phyloP scores from a whole-genome alignment of 78 protist genomes.

The Bodo saltans region DNA sequence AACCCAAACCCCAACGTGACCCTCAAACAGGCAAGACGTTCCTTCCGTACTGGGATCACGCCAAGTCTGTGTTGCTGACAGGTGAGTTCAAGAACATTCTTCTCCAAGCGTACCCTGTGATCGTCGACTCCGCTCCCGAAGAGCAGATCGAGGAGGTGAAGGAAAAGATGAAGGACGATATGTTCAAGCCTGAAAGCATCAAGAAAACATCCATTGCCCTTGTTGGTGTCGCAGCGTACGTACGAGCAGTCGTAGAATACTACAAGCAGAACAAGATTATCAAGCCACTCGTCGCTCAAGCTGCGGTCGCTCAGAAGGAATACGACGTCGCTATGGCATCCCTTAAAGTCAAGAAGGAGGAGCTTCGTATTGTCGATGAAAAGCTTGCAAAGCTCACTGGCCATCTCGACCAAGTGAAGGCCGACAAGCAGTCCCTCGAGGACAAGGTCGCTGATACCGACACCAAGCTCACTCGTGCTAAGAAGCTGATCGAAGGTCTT shows the following conservation, averaged over 20 bases:
- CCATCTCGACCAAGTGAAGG: conserved; percentile 9
- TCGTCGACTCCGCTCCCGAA: too few species aligned
- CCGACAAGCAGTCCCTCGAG: conserved; percentile 43
- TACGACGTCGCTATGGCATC: conserved; percentile 24
- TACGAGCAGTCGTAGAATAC: conserved; percentile 12
- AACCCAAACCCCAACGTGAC: not conserved
- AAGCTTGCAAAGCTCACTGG: not conserved
- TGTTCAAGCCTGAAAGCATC: conserved; percentile 28
- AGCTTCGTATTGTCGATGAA: conserved; percentile 17
- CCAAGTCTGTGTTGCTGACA: not conserved
- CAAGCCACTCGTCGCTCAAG: conserved; percentile 44
- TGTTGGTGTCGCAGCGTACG: conserved; percentile 45
- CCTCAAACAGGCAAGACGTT: not conserved
- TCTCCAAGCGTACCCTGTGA: not conserved
- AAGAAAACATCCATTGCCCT: conserved; percentile 43
- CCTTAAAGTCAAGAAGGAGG: conserved; percentile 17
- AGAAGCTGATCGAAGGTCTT: conserved; percentile 49
- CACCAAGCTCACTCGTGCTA: conserved; percentile 64
- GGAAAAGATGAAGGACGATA: conserved; percentile 20
- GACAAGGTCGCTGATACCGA: conserved; percentile 34
- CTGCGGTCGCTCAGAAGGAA: conserved; percentile 37
- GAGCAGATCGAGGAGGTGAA: conserved; percentile 23
- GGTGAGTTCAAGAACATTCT: conserved; percentile 35
- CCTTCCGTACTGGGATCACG: conserved; percentile 27
- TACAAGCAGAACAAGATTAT: conserved; percentile 41